Percentiles rank a stretch among this genome's conserved stretches.
phyloP scores from a whole-genome alignment of 257 asterid genomes.

The Asclepias syriaca region DNA sequence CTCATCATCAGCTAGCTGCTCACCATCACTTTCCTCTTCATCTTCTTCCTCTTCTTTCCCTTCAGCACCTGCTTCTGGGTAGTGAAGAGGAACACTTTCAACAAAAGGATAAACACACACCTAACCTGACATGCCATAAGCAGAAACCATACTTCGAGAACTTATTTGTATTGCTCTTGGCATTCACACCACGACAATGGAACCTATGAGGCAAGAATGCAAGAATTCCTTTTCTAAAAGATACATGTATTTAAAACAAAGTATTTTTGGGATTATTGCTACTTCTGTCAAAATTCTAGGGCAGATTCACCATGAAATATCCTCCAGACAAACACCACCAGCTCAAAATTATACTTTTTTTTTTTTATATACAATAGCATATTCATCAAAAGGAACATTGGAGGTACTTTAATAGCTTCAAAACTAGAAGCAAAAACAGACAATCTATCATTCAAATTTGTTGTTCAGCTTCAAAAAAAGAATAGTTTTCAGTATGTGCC shows the following conservation, averaged over 20 bases:
- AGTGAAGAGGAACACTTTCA: not conserved
- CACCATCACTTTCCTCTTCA: constrained; percentile 58
- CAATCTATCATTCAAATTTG: not conserved
- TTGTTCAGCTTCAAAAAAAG: not conserved
- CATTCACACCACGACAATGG: not conserved
- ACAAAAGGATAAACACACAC: not conserved
- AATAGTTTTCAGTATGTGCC: not conserved
- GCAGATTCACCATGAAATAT: not conserved
- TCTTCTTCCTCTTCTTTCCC: constrained; percentile 36
- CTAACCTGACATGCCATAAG: not conserved
- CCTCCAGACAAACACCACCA: not conserved
- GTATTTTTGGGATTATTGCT: not conserved
- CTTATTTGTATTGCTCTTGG: not conserved
- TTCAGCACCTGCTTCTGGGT: constrained; percentile 14
- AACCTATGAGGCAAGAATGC: not conserved
- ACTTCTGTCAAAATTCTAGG: not conserved
- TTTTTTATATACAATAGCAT: not conserved
- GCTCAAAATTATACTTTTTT: not conserved
- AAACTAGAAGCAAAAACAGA: not conserved
- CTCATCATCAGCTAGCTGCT: constrained; percentile 73
- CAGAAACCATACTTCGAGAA: not conserved
- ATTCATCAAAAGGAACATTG: not conserved
- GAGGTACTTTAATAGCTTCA: not conserved
- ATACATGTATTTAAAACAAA: no score
- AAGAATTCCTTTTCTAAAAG: not conserved